Evolutionary conservation across 306 rosid genomes (phyloP).

Genomic region (Echinosophora koreensis): DNA sequence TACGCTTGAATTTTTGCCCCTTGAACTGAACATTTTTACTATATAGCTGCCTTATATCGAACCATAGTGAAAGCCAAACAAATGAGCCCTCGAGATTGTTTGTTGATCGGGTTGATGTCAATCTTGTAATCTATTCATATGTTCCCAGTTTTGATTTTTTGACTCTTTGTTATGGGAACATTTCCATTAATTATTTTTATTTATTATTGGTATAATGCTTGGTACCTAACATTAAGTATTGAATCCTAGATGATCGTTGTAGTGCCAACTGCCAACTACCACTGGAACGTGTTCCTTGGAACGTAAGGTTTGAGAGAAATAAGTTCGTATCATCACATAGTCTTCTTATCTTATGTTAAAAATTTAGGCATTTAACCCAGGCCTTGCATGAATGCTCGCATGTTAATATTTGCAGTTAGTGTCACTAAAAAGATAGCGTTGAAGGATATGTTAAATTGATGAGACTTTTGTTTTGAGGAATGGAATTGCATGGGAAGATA

Average conservation of each 20-base stretch:
- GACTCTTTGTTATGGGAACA: not conserved
- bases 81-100: constrained; percentile 47
- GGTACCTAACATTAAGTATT: not conserved
- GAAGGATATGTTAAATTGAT: no score
- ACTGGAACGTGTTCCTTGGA: not conserved
- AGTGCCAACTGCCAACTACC: not conserved
- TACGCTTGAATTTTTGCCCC: constrained; percentile 23
- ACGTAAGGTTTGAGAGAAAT: not conserved
- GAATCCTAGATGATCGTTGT: not conserved
- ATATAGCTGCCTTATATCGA: constrained; percentile 30
- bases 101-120: constrained; percentile 15
- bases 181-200: not conserved
- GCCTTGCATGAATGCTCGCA: no score
- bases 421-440: no score
- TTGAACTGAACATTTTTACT: constrained; percentile 42
- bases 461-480: no score
- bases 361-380: no score
- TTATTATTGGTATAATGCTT: constrained; percentile 5
- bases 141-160: not conserved
- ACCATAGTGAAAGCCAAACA: constrained; percentile 45
- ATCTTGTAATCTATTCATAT: constrained; percentile 31
- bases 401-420: no score
- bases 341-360: not conserved
- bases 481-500: no score
- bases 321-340: not conserved